phyloP scores from a whole-genome alignment of 164 flowering plant species.

The Liriodendron chinense region DNA sequence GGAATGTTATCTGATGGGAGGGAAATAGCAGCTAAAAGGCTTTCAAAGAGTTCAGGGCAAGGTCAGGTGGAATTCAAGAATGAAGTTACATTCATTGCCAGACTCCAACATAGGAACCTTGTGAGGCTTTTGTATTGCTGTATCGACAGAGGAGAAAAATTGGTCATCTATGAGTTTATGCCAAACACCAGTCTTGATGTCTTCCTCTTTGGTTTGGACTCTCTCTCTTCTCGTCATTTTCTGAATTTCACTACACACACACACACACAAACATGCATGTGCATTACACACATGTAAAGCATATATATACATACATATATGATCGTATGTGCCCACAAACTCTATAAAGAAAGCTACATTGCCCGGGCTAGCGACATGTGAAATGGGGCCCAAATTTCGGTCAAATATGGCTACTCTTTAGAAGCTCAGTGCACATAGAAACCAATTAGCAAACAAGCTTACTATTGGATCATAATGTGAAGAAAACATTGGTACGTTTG shows the following conservation, averaged over 20 bases:
- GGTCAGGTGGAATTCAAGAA: slow-evolving; percentile 34
- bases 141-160: neutral
- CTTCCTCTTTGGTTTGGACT: slow-evolving; percentile 7
- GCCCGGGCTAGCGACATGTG: too few species aligned
- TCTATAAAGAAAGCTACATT: too few species aligned
- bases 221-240: slow-evolving; percentile 16
- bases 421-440: too few species aligned
- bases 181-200: slow-evolving; percentile 29
- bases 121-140: slow-evolving; percentile 36
- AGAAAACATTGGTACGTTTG: too few species aligned
- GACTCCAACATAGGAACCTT: slow-evolving; percentile 41
- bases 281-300: too few species aligned
- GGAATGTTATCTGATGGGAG: slow-evolving; percentile 25
- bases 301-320: too few species aligned
- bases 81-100: slow-evolving; percentile 31
- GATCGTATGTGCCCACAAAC: too few species aligned
- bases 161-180: slow-evolving; percentile 36
- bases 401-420: too few species aligned
- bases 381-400: too few species aligned
- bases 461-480: too few species aligned
- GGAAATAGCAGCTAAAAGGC: slow-evolving; percentile 40
- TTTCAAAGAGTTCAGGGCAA: slow-evolving; percentile 29
- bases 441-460: too few species aligned
- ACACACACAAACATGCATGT: too few species aligned
- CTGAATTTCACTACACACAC: neutral